Conservation (phyloP, 2,329 filamentous ascomycete genomes). For the Periconia sp. region DNA sequence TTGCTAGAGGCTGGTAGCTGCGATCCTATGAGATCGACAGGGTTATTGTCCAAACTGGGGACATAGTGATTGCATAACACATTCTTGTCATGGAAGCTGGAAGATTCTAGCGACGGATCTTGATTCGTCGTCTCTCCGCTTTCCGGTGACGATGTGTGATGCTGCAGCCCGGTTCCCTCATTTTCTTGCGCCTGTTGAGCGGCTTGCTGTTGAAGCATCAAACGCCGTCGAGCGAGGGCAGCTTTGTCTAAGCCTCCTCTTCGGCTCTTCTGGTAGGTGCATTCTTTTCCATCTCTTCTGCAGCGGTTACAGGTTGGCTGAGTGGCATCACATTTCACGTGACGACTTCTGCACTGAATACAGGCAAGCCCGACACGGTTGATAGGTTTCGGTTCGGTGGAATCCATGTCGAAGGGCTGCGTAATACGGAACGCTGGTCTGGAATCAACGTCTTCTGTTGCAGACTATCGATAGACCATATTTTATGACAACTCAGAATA, state of each 20-base stretch:
- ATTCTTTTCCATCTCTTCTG: conserved; percentile 40
- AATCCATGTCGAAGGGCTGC: conserved; percentile 23
- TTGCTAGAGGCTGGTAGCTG: conserved; percentile 10
- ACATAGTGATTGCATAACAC: neutral
- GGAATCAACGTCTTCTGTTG: too few species aligned
- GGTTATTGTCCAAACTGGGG: conserved; percentile 5
- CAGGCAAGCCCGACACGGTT: conserved; percentile 41
- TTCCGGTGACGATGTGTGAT: neutral
- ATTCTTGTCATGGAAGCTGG: too few species aligned
- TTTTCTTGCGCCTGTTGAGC: conserved; percentile 17
- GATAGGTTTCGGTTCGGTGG: conserved; percentile 23
- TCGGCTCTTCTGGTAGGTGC: conserved; percentile 38
- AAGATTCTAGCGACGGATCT: too few species aligned
- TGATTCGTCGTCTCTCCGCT: neutral
- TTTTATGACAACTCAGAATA: too few species aligned
- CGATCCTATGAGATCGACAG: conserved; percentile 10
- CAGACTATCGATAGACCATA: too few species aligned
- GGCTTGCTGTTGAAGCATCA: conserved; percentile 34
- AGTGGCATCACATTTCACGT: conserved; percentile 43
- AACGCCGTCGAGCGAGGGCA: conserved; percentile 33
- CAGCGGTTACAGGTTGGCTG: conserved; percentile 40
- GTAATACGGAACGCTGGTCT: neutral
- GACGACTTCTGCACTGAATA: conserved; percentile 39
- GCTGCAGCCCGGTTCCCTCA: neutral
- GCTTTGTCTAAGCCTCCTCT: conserved; percentile 43